A percentile compares a stretch with the other conserved stretches of the same genome.
phyloP scores from a whole-genome alignment of 75 land plant genomes.

The Cunninghamia lanceolata region DNA sequence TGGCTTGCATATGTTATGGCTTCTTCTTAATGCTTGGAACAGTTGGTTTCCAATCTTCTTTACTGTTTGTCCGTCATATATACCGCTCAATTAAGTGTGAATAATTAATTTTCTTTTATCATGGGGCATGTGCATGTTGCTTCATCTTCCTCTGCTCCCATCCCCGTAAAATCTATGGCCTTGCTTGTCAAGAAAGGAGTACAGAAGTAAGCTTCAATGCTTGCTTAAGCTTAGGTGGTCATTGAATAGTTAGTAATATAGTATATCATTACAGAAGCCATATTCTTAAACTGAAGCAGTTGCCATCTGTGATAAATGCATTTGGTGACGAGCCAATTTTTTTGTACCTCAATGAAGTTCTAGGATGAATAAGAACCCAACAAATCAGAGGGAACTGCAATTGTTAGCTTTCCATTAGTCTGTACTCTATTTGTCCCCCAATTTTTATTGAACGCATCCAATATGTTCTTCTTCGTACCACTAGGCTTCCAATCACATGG shows the following conservation, averaged over 20 bases:
- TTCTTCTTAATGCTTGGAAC: slow-evolving; percentile 82
- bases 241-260: neutral
- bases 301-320: neutral
- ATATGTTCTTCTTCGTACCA: neutral
- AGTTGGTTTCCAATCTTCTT: slow-evolving; percentile 71
- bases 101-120: slow-evolving; percentile 15
- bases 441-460: neutral
- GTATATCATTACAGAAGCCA: neutral
- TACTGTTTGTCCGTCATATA: slow-evolving; percentile 78
- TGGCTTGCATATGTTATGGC: slow-evolving; percentile 87
- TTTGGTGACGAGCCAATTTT: neutral
- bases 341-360: neutral
- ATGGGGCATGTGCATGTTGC: neutral
- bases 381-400: neutral
- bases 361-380: neutral
- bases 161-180: neutral
- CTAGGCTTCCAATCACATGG: neutral
- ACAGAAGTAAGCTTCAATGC: neutral
- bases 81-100: slow-evolving; percentile 74
- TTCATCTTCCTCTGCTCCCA: neutral
- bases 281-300: neutral
- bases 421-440: neutral
- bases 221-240: neutral
- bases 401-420: neutral
- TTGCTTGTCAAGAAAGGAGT: neutral